A percentile compares a stretch with the other conserved stretches of the same genome.
Evolutionary conservation across 2,329 filamentous ascomycete genomes (phyloP).

Genomic region (Phialophora chinensis): DNA sequence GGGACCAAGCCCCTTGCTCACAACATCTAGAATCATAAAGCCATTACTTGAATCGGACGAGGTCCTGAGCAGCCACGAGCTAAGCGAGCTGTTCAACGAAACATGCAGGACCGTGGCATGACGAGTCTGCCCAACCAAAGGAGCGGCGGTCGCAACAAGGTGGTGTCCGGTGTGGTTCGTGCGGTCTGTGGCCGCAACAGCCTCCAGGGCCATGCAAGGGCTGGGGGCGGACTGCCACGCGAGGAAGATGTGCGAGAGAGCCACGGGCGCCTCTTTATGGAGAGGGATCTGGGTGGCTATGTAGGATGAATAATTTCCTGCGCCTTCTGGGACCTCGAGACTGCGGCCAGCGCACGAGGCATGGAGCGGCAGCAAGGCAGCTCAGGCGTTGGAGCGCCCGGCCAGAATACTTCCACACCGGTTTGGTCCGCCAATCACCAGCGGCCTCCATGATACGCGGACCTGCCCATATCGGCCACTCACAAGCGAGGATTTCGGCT

Average conservation of each 20-base stretch:
- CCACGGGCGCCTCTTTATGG: constrained; percentile 11
- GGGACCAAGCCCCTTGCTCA: background rate
- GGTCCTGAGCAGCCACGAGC: constrained; percentile 12
- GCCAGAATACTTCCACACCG: constrained; percentile 5
- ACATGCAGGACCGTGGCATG: background rate
- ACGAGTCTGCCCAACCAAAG: constrained; percentile 16
- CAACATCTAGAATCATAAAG: constrained; percentile 11
- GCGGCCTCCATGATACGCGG: background rate
- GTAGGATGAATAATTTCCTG: background rate
- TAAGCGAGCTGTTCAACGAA: constrained; percentile 10
- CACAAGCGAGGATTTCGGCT: background rate
- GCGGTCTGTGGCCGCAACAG: constrained; percentile 18
- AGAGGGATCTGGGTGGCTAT: constrained; percentile 1
- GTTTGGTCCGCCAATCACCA: constrained; percentile 8
- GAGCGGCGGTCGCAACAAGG: constrained; percentile 3
- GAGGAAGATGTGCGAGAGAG: background rate
- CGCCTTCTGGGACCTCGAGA: background rate
- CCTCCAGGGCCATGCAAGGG: constrained; percentile 25
- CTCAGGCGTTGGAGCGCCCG: background rate
- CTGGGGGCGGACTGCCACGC: background rate
- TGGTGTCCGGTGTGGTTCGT: constrained; percentile 14
- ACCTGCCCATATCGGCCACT: constrained; percentile 7
- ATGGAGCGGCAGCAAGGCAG: constrained; percentile 12
- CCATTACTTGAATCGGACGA: constrained; percentile 19
- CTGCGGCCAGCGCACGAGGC: constrained; percentile 7